Percentiles rank a stretch among this genome's conserved stretches.
These are phyloP conservation scores for Anacardium occidentale DNA, from an alignment of 345 rosid genomes.

Conservation along the genomic window DNA sequence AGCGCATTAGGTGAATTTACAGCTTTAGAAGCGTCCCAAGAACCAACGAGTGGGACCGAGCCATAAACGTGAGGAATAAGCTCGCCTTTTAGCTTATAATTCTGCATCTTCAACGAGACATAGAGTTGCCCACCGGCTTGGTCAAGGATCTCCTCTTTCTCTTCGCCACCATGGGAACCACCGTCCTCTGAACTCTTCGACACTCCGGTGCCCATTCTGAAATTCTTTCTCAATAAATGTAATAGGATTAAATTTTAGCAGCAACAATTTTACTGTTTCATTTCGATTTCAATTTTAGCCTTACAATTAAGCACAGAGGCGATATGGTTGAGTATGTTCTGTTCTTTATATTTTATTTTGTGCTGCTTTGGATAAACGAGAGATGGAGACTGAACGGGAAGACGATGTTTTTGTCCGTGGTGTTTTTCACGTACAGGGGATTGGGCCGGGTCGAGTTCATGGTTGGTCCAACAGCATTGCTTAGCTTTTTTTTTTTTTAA, in stretches of 20 bases:
- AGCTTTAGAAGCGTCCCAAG: slow-evolving; percentile 94
- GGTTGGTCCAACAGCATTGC: background rate
- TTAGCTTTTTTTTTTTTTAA: background rate
- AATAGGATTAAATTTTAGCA: no score
- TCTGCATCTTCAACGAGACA: slow-evolving; percentile 88
- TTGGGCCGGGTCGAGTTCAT: background rate
- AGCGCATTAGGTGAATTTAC: slow-evolving; percentile 30
- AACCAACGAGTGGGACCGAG: slow-evolving; percentile 86
- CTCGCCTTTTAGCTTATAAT: slow-evolving; percentile 69
- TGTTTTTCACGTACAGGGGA: background rate
- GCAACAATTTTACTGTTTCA: no score
- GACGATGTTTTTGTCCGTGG: background rate
- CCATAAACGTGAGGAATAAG: slow-evolving; percentile 93
- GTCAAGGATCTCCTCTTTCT: slow-evolving; percentile 52
- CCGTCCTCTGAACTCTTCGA: slow-evolving; percentile 70
- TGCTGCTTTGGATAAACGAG: background rate
- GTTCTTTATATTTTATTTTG: background rate
- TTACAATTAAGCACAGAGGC: slow-evolving; percentile 1
- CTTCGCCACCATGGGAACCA: slow-evolving; percentile 35
- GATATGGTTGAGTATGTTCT: background rate
- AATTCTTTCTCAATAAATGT: no score
- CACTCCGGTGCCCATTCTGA: slow-evolving; percentile 68
- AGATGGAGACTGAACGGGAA: background rate
- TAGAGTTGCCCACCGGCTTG: slow-evolving; percentile 85
- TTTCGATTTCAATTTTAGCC: background rate